A percentile compares a stretch with the other conserved stretches of the same genome.
These are phyloP conservation scores for Lithospermum erythrorhizon DNA, from an alignment of 257 asterid species.

Conservation along the genomic window DNA sequence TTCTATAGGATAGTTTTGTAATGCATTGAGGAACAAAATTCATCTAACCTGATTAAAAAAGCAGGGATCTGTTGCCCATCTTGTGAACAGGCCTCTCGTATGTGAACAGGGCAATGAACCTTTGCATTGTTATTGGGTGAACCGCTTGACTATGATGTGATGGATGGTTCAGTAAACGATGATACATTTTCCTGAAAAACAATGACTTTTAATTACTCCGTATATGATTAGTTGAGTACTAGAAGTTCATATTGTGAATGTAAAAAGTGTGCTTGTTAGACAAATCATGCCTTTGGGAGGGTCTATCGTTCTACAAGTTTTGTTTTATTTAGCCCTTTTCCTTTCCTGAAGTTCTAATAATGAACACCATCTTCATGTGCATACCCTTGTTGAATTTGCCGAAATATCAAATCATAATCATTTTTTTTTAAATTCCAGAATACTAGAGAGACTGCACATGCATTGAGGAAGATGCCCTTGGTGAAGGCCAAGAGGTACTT, in stretches of 20 bases:
- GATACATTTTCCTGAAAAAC: not conserved
- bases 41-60: not conserved
- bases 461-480: conserved; percentile 46
- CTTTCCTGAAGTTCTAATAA: too few relatives aligned
- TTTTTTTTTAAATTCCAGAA: not conserved
- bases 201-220: too few relatives aligned
- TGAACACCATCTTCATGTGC: not conserved
- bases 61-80: conserved; percentile 1
- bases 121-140: not conserved
- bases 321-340: not conserved
- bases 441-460: conserved; percentile 69
- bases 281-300: too few relatives aligned
- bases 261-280: not conserved
- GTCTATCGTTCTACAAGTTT: too few relatives aligned
- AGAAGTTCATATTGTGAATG: too few relatives aligned
- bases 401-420: not conserved
- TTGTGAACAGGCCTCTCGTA: conserved; percentile 2
- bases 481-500: conserved; percentile 50
- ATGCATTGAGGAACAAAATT: not conserved
- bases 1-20: not conserved
- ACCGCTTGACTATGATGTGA: not conserved
- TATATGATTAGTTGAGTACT: too few relatives aligned
- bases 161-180: conserved; percentile 1
- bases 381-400: too few relatives aligned
- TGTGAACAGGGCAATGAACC: conserved; percentile 1